These are phyloP conservation scores for Oropetium thomaeum DNA, from an alignment of 176 grass and related monocot genomes.

Conservation along the genomic window DNA sequence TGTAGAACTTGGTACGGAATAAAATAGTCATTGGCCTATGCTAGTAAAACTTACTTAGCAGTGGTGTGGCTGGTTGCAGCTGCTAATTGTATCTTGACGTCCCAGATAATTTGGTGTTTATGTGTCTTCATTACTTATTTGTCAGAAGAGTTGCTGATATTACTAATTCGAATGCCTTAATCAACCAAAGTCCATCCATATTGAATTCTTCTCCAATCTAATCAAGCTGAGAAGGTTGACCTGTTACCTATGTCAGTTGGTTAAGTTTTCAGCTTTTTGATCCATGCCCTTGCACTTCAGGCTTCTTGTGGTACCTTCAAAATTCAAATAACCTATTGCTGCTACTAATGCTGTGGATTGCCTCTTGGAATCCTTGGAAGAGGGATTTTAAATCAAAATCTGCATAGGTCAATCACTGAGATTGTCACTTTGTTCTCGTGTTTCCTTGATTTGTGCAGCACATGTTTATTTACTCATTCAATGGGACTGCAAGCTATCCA, in stretches of 20 bases:
- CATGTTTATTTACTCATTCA: slow-evolving; percentile 14
- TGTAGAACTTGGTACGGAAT: background rate
- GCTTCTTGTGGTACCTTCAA: background rate
- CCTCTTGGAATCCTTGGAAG: background rate
- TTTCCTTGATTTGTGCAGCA: slow-evolving; percentile 2
- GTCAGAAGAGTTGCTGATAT: background rate
- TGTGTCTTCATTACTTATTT: background rate
- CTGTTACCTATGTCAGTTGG: background rate
- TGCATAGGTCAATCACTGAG: background rate
- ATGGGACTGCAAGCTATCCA: background rate
- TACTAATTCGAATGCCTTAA: background rate
- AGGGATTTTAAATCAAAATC: background rate
- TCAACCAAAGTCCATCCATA: background rate
- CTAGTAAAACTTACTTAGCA: background rate
- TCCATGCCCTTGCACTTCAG: background rate
- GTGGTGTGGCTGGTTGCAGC: background rate
- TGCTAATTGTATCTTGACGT: background rate
- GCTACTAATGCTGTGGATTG: background rate
- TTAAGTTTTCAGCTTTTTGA: background rate
- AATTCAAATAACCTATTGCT: background rate
- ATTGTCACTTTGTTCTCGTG: background rate
- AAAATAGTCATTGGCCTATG: background rate
- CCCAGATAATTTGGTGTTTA: background rate
- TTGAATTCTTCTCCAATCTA: background rate
- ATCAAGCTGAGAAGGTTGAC: background rate